Conservation (phyloP, 129 eudicot species). For the Pulicaria dysenterica region DNA sequence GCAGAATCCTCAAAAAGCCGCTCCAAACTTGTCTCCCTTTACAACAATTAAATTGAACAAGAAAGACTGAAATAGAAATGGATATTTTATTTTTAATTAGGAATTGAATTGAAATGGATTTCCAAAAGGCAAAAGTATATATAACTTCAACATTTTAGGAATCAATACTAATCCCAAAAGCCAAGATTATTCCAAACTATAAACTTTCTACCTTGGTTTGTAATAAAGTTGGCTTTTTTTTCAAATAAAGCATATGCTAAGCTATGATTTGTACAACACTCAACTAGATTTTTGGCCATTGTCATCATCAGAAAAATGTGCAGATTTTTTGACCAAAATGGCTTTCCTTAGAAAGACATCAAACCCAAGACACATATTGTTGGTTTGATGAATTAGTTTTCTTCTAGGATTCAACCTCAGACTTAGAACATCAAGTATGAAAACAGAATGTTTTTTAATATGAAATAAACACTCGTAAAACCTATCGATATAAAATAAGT, state of each 20-base stretch:
- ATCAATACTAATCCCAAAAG: conserved; percentile 32
- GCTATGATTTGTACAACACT: neutral
- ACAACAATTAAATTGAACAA: neutral
- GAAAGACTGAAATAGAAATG: neutral
- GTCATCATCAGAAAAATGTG: neutral
- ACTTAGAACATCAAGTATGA: too few relatives aligned
- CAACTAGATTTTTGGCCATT: neutral
- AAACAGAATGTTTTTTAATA: too few relatives aligned
- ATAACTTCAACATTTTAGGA: conserved; percentile 9
- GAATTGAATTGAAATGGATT: neutral
- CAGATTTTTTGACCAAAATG: too few relatives aligned
- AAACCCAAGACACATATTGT: too few relatives aligned
- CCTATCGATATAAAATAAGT: too few relatives aligned
- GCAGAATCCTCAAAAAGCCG: conserved; percentile 27
- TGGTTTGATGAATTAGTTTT: too few relatives aligned
- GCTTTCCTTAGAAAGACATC: too few relatives aligned
- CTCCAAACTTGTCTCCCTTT: conserved; percentile 12
- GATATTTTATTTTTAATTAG: neutral
- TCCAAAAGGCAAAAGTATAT: conserved; percentile 11
- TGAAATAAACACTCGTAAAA: too few relatives aligned
- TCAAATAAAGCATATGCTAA: conserved; percentile 24
- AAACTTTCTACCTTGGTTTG: conserved; percentile 29
- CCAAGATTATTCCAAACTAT: conserved; percentile 23
- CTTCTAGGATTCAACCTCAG: too few relatives aligned
- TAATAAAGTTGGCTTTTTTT: conserved; percentile 20